A percentile compares a stretch with the other conserved stretches of the same genome.
These are phyloP conservation scores for Cladorrhinum sp. DNA, from an alignment of 2,329 filamentous ascomycete genomes.

Conservation along the genomic window DNA sequence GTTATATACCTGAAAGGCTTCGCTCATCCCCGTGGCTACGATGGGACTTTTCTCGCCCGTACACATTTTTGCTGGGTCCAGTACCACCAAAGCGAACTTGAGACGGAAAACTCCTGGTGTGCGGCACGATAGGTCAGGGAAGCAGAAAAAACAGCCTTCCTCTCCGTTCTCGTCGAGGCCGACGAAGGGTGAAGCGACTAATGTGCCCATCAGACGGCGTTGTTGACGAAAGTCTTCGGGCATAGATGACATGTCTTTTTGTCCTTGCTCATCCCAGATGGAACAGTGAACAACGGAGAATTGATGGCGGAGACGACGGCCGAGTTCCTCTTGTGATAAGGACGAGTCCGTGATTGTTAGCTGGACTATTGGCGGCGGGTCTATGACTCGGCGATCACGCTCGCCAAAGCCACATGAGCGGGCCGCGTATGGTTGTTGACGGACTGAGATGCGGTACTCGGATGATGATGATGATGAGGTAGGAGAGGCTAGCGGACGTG, in stretches of 20 bases:
- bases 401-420: constrained; percentile 82
- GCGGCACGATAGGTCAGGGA: constrained; percentile 76
- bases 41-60: constrained; percentile 53
- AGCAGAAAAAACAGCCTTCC: constrained; percentile 82
- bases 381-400: constrained; percentile 75
- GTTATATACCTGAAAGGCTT: constrained; percentile 75
- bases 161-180: constrained; percentile 69
- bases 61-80: constrained; percentile 59
- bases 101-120: constrained; percentile 74
- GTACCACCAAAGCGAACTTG: constrained; percentile 69
- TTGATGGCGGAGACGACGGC: constrained; percentile 53
- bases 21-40: constrained; percentile 55
- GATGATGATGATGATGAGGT: constrained; percentile 18
- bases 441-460: constrained; percentile 54
- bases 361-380: constrained; percentile 79
- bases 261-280: constrained; percentile 67
- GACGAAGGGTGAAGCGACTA: constrained; percentile 73
- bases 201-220: constrained; percentile 73
- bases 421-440: constrained; percentile 75
- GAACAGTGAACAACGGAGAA: constrained; percentile 73
- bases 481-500: neutral
- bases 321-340: constrained; percentile 53
- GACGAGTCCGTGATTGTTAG: constrained; percentile 61
- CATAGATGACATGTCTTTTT: constrained; percentile 67
- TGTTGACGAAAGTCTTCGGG: constrained; percentile 70